These are phyloP conservation scores for Cryptococcus sp. DNA, from an alignment of 1,284 basidiomycete species.

Conservation along the genomic window DNA sequence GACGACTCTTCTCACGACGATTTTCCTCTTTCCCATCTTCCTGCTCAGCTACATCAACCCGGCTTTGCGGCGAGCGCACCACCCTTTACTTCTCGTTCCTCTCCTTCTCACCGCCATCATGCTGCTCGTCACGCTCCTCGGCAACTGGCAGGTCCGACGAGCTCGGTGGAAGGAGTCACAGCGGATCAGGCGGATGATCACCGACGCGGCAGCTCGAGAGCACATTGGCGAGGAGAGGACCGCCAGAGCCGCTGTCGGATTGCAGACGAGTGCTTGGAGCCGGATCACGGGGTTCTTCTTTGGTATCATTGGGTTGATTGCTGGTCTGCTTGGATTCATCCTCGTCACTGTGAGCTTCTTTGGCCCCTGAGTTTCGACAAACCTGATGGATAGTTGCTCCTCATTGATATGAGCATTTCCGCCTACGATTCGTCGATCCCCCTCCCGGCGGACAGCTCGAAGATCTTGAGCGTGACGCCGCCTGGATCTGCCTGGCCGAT, in stretches of 20 bases:
- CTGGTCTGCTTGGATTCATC: slow-evolving; percentile 29
- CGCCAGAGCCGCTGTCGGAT: slow-evolving; percentile 31
- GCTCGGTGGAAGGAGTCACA: slow-evolving; percentile 31
- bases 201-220: slow-evolving; percentile 25
- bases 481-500: slow-evolving; percentile 26
- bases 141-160: slow-evolving; percentile 34
- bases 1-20: slow-evolving; percentile 31
- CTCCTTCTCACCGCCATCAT: slow-evolving; percentile 27
- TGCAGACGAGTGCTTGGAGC: slow-evolving; percentile 26
- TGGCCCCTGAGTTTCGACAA: too few species aligned
- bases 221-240: slow-evolving; percentile 18
- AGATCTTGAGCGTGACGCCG: slow-evolving; percentile 26
- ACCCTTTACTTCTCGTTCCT: slow-evolving; percentile 34
- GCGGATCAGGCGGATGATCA: slow-evolving; percentile 30
- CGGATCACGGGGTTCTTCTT: slow-evolving; percentile 22
- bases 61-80: slow-evolving; percentile 20
- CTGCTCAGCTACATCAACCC: slow-evolving; percentile 31
- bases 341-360: slow-evolving; percentile 36
- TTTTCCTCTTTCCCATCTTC: slow-evolving; percentile 32
- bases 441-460: slow-evolving; percentile 24
- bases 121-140: slow-evolving; percentile 26
- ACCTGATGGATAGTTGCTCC: too few species aligned
- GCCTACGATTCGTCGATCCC: slow-evolving; percentile 34
- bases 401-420: slow-evolving; percentile 37
- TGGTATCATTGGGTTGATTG: slow-evolving; percentile 31